Evolutionary conservation across 2,329 filamentous ascomycete species (phyloP), one percentile per base, ranked within the genome.

Genomic region (Neopestalotiopsis sp.): DNA sequence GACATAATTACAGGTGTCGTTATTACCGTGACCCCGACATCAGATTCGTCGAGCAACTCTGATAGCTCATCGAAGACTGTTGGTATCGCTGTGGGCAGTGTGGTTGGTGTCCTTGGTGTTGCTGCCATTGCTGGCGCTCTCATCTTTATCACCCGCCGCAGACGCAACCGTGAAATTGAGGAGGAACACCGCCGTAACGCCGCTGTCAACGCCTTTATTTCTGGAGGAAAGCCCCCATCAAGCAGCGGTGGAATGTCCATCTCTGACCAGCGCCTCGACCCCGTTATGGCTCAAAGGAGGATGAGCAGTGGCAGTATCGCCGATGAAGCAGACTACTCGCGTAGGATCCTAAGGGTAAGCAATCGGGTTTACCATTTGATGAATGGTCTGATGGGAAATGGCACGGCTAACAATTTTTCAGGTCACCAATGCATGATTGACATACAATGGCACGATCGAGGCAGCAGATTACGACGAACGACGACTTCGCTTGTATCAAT

Each of bases 251-350:
- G 86, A 71, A 81, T 90, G 81, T 94, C 93, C 10, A 91, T 93
- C 82, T 90, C 90, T 14, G 95, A 98, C 78, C 91, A 93, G 57
- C 90, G 95, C 67, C 89, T 98, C 68, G 95, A 98, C 73, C 94
- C 94, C 7, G 91, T 94, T 72, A 91, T 97, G 87, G 91, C 92
- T 69, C 89, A 94, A 74, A 88, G 94, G 78, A 90, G 95, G 81
- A 88, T 95, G 84, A 98, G 95, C 82, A 94, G 96, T 77, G 95
- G 95, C 74, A 98, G 95, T 81, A 98, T 98, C 80, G 95, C 95
- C 66, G 95, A 98, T 80, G 97, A 98, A 82, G 91, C 97, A 82
- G 95, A 98, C 81, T 98, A 97, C 84, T 98, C 95, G 71, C 90
- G 95, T 83, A 92, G 93, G 83, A 98, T 98, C 81, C 88, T 98